Evolutionary conservation across 768 basidiomycete genomes (phyloP).

Genomic region (Suillus variegatus): DNA sequence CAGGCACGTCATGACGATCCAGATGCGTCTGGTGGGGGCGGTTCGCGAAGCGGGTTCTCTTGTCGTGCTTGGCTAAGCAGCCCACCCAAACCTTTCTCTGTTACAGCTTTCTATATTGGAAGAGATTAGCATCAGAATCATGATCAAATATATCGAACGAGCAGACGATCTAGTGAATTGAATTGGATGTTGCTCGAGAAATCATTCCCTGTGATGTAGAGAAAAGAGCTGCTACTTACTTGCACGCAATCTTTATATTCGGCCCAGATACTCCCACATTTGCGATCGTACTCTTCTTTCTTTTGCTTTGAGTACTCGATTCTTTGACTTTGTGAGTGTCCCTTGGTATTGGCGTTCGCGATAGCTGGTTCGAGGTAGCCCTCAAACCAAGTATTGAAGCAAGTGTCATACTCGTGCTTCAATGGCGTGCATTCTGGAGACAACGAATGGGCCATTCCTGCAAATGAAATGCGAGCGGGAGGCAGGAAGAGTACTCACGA

Average conservation of each 20-base stretch:
- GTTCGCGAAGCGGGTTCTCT: constrained; percentile 74
- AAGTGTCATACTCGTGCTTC: constrained; percentile 88
- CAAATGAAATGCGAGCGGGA: background rate
- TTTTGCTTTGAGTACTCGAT: constrained; percentile 70
- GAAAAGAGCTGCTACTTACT: constrained; percentile 45
- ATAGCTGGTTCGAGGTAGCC: constrained; percentile 89
- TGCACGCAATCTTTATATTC: constrained; percentile 81
- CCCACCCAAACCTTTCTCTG: constrained; percentile 73
- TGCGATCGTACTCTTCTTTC: constrained; percentile 83
- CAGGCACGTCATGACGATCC: background rate
- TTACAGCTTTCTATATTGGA: constrained; percentile 66
- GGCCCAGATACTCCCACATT: constrained; percentile 83
- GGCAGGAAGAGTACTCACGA: too few relatives aligned
- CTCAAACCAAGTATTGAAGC: constrained; percentile 98
- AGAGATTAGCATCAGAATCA: background rate
- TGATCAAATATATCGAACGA: background rate
- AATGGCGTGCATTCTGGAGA: constrained; percentile 85
- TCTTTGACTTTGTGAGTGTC: constrained; percentile 44
- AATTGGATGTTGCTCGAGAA: background rate
- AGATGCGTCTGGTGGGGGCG: constrained; percentile 39
- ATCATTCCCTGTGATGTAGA: background rate
- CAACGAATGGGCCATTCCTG: constrained; percentile 75
- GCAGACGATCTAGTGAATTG: background rate
- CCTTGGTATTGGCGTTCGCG: constrained; percentile 36
- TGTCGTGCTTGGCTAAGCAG: constrained; percentile 78